These are phyloP conservation scores for Lepidopterella palustris DNA, from an alignment of 495 filamentous ascomycete genomes.

Conservation along the genomic window DNA sequence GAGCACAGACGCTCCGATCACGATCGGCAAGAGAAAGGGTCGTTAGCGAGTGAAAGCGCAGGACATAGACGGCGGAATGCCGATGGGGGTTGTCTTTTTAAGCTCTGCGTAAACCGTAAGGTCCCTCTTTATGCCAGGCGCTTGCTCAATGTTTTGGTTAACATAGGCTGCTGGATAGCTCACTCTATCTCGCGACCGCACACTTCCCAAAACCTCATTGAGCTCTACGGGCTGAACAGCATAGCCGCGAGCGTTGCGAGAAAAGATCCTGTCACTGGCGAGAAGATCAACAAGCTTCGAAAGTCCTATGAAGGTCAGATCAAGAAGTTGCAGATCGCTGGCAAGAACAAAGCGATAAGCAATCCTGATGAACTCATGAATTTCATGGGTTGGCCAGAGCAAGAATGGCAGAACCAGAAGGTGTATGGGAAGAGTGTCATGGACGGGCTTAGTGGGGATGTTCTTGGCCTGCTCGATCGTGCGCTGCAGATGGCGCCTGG, in stretches of 20 bases:
- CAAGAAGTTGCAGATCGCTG: slow-evolving; percentile 54
- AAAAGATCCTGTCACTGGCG: slow-evolving; percentile 56
- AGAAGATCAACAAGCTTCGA: slow-evolving; percentile 66
- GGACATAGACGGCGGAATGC: slow-evolving; percentile 14
- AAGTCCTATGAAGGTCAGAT: slow-evolving; percentile 71
- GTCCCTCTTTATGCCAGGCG: slow-evolving; percentile 21
- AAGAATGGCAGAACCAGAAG: slow-evolving; percentile 60
- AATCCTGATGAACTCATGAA: slow-evolving; percentile 24
- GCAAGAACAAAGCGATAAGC: slow-evolving; percentile 55
- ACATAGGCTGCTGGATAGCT: slow-evolving; percentile 35
- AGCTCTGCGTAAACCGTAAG: slow-evolving; percentile 38
- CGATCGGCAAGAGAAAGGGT: slow-evolving; percentile 32
- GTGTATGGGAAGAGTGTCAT: slow-evolving; percentile 52
- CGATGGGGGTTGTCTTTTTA: slow-evolving; percentile 32
- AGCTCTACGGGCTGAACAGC: slow-evolving; percentile 53
- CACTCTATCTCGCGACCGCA: slow-evolving; percentile 45
- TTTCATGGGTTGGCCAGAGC: slow-evolving; percentile 49
- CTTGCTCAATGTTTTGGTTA: slow-evolving; percentile 23
- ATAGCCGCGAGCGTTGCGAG: slow-evolving; percentile 60
- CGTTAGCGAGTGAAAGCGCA: background rate
- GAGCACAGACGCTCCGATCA: slow-evolving; percentile 36
- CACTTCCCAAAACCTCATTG: slow-evolving; percentile 56
- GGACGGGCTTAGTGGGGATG: slow-evolving; percentile 32
- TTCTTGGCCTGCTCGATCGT: slow-evolving; percentile 43
- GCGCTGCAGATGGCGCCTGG: slow-evolving; percentile 48